These are phyloP conservation scores for Coemansia erecta DNA, from an alignment of 192 early-diverging fungal genomes.

Conservation along the genomic window DNA sequence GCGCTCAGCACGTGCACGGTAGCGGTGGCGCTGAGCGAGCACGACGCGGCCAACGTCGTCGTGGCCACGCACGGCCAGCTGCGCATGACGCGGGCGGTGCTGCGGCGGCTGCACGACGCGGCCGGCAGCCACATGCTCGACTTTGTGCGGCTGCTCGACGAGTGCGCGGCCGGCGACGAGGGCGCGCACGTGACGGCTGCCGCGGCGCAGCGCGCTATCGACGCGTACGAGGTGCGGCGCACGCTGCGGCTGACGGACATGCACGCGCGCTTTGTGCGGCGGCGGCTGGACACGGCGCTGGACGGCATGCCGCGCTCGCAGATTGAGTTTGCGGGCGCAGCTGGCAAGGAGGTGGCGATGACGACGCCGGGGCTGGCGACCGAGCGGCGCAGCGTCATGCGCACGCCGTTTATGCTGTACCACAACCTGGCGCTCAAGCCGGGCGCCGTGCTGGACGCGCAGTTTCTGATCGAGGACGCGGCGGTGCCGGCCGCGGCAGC, in stretches of 20 bases:
- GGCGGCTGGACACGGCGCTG: not conserved
- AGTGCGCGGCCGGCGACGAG: conserved; percentile 1
- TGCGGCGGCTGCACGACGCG: conserved; percentile 7
- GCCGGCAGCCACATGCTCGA: conserved; percentile 23
- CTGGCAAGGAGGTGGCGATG: conserved; percentile 5
- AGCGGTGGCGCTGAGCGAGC: not conserved
- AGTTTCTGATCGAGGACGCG: conserved; percentile 16
- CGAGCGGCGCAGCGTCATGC: conserved; percentile 9
- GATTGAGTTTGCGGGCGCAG: not conserved
- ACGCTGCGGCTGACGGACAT: conserved; percentile 18
- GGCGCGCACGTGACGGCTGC: not conserved
- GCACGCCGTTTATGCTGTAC: conserved; percentile 17
- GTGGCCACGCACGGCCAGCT: conserved; percentile 8
- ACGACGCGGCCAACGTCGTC: conserved; percentile 20
- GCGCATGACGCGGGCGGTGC: conserved; percentile 4
- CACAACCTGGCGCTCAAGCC: conserved; percentile 17
- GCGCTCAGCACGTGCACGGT: conserved; percentile 8
- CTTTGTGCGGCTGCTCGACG: conserved; percentile 4
- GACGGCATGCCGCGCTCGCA: not conserved
- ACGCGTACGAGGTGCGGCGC: conserved; percentile 8
- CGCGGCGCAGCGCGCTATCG: conserved; percentile 2
- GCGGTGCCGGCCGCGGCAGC: not conserved
- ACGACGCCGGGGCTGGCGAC: conserved; percentile 8
- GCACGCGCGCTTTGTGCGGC: conserved; percentile 19
- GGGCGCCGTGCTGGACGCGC: conserved; percentile 13